Conservation (phyloP, 2,329 filamentous ascomycete species). For the Alternaria rosae region DNA sequence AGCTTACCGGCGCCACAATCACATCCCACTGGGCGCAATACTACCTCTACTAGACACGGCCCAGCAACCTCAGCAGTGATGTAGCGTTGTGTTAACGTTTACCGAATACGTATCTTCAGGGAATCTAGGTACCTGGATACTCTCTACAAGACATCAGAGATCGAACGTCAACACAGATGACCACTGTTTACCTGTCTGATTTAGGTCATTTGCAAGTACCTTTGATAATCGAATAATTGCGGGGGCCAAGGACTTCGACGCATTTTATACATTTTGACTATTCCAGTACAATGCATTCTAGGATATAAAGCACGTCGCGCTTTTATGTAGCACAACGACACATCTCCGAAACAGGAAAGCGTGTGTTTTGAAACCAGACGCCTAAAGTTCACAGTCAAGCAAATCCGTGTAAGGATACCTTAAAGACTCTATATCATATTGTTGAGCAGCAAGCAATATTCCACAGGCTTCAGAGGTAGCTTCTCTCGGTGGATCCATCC, state of each 20-base stretch:
- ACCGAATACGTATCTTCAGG: not conserved
- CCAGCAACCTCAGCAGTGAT: not conserved
- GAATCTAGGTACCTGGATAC: not conserved
- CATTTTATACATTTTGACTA: not conserved
- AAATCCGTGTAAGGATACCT: not conserved
- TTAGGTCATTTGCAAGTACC: not conserved
- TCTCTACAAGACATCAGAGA: not conserved
- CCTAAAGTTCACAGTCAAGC: not conserved
- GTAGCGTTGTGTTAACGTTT: not conserved
- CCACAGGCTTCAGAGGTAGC: not conserved
- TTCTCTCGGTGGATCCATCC: not conserved
- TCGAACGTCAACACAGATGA: not conserved
- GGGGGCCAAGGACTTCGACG: not conserved
- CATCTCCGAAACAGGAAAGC: not conserved
- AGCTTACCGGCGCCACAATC: not conserved
- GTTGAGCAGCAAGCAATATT: not conserved
- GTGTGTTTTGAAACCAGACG: not conserved
- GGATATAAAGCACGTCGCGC: not conserved
- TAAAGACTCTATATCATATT: not conserved
- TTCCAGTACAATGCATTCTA: not conserved
- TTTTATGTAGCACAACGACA: not conserved
- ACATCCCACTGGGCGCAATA: not conserved
- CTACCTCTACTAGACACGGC: not conserved
- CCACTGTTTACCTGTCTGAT: not conserved
- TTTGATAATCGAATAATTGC: not conserved